A percentile compares a stretch with the other conserved stretches of the same genome.
Conservation (phyloP, 2,329 filamentous ascomycete species). For the Penicillium sp. region DNA sequence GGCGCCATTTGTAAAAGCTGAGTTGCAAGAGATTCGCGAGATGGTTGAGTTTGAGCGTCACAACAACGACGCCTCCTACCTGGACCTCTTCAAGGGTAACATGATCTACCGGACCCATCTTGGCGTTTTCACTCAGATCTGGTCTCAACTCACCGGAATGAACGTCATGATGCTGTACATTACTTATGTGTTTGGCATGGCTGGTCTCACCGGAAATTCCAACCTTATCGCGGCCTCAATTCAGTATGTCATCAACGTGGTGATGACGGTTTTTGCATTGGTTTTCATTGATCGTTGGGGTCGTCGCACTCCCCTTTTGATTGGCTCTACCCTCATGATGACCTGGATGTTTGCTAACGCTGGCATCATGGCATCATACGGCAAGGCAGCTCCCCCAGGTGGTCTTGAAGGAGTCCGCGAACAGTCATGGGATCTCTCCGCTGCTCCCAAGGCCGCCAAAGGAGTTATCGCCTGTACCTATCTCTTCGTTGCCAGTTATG, state of each 20-base stretch:
- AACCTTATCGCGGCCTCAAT: slow-evolving; percentile 67
- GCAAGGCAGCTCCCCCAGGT: slow-evolving; percentile 43
- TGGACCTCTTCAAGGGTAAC: slow-evolving; percentile 68
- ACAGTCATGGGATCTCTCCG: slow-evolving; percentile 40
- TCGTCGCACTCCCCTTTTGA: slow-evolving; percentile 64
- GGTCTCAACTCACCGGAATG: slow-evolving; percentile 74
- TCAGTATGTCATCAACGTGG: slow-evolving; percentile 75
- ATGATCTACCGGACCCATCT: slow-evolving; percentile 74
- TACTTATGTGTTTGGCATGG: slow-evolving; percentile 66
- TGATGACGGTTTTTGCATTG: slow-evolving; percentile 75
- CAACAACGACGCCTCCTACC: slow-evolving; percentile 67
- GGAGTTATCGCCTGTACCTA: slow-evolving; percentile 71
- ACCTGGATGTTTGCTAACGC: slow-evolving; percentile 45
- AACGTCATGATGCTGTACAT: slow-evolving; percentile 75
- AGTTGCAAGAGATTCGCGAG: slow-evolving; percentile 71
- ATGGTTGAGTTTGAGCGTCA: slow-evolving; percentile 70
- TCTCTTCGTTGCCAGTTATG: slow-evolving; percentile 69
- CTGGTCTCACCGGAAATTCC: slow-evolving; percentile 58
- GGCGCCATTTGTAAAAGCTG: slow-evolving; percentile 64
- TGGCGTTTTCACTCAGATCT: slow-evolving; percentile 71
- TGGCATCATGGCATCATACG: slow-evolving; percentile 42
- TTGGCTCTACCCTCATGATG: slow-evolving; percentile 64
- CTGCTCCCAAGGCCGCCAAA: slow-evolving; percentile 55
- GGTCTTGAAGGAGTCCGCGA: slow-evolving; percentile 35
- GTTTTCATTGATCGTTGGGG: slow-evolving; percentile 74